phyloP scores from a whole-genome alignment of 371 early-diverging fungal species.

The Mortierella sp. region DNA sequence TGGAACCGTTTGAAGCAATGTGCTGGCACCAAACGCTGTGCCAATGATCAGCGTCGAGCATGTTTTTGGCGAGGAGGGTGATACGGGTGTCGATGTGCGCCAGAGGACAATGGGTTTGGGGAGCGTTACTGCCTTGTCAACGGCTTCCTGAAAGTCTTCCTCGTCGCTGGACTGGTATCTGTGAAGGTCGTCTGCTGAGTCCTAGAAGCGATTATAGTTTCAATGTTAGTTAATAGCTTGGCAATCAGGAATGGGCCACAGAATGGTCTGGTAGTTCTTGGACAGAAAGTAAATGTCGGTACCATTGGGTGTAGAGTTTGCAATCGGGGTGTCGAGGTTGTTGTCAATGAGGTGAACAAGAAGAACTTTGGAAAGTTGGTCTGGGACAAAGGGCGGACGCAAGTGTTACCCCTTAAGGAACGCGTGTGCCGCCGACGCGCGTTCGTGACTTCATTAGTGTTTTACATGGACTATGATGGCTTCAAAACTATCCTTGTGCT shows the following conservation, averaged over 20 bases:
- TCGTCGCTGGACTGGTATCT: slow-evolving; percentile 55
- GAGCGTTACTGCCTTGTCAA: slow-evolving; percentile 35
- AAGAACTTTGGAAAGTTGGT: too few species aligned
- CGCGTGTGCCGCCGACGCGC: too few species aligned
- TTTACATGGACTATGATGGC: neutral
- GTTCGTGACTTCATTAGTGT: neutral
- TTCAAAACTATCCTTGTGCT: neutral
- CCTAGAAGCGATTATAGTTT: slow-evolving; percentile 10
- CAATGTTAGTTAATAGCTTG: neutral
- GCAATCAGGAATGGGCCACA: neutral
- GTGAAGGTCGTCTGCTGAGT: slow-evolving; percentile 39
- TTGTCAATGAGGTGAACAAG: too few species aligned
- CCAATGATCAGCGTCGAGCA: slow-evolving; percentile 45
- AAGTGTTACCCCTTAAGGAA: too few species aligned
- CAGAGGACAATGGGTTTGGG: slow-evolving; percentile 42
- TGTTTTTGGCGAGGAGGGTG: slow-evolving; percentile 6
- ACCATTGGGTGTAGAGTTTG: neutral
- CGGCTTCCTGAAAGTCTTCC: slow-evolving; percentile 46
- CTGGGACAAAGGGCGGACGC: too few species aligned
- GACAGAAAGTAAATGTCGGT: neutral
- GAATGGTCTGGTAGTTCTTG: neutral
- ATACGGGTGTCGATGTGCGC: slow-evolving; percentile 7
- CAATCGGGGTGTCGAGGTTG: neutral
- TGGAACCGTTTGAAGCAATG: slow-evolving; percentile 33
- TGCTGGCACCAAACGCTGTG: slow-evolving; percentile 41